phyloP scores from a whole-genome alignment of 306 rosid genomes.

The Quillaja saponaria region DNA sequence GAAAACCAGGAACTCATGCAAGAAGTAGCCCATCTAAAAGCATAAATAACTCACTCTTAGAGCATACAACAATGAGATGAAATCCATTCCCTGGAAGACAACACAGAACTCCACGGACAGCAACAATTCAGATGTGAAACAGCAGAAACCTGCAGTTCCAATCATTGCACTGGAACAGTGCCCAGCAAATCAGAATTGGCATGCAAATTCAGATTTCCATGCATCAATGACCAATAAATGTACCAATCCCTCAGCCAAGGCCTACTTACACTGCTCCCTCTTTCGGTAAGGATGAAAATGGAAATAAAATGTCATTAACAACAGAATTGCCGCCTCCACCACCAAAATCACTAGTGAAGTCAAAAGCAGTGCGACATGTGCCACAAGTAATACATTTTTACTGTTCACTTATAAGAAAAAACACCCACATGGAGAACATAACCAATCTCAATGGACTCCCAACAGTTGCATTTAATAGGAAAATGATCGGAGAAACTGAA shows the following conservation, averaged over 20 bases:
- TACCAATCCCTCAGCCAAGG: slow-evolving; percentile 55
- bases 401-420: slow-evolving; percentile 77
- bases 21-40: slow-evolving; percentile 61
- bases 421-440: slow-evolving; percentile 55
- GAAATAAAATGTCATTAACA: slow-evolving; percentile 35
- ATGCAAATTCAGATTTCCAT: slow-evolving; percentile 36
- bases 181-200: slow-evolving; percentile 36
- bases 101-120: slow-evolving; percentile 64
- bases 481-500: slow-evolving; percentile 96
- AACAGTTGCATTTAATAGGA: slow-evolving; percentile 67
- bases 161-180: slow-evolving; percentile 32
- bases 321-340: slow-evolving; percentile 83
- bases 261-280: slow-evolving; percentile 39
- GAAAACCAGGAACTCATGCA: slow-evolving; percentile 75
- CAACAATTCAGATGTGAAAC: slow-evolving; percentile 42
- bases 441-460: slow-evolving; percentile 51
- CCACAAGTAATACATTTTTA: slow-evolving; percentile 86
- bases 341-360: slow-evolving; percentile 45
- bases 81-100: slow-evolving; percentile 83
- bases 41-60: slow-evolving; percentile 63
- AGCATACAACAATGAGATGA: slow-evolving; percentile 74
- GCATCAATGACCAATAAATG: slow-evolving; percentile 39
- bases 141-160: slow-evolving; percentile 40
- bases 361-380: slow-evolving; percentile 76
- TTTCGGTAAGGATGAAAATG: slow-evolving; percentile 40